These are phyloP conservation scores for Rhizopus stolonifer DNA, from an alignment of 371 early-diverging fungal species.

Conservation along the genomic window DNA sequence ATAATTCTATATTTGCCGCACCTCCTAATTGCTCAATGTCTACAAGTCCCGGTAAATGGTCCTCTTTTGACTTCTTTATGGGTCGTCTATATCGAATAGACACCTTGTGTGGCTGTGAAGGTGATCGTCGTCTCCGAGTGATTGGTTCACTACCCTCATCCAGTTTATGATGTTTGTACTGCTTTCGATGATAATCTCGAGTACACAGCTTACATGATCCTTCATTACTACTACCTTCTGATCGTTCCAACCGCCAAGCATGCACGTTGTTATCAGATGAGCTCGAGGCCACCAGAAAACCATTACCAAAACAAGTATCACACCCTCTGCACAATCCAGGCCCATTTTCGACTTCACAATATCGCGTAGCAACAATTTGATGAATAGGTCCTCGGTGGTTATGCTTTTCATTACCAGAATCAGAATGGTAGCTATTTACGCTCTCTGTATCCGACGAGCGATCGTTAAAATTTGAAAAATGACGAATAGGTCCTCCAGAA, in stretches of 20 bases:
- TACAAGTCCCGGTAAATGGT: conserved; percentile 9
- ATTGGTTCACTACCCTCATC: conserved; percentile 5
- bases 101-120: conserved; percentile 1
- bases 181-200: conserved; percentile 31
- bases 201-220: conserved; percentile 14
- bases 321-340: conserved; percentile 25
- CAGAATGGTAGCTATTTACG: neutral
- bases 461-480: conserved; percentile 14
- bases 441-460: neutral
- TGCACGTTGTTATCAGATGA: conserved; percentile 29
- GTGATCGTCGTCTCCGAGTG: conserved; percentile 1
- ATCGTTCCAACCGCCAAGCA: conserved; percentile 30
- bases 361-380: conserved; percentile 29
- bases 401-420: neutral
- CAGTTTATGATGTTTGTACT: conserved; percentile 23
- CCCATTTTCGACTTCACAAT: conserved; percentile 33
- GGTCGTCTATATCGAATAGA: neutral
- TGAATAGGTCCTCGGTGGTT: conserved; percentile 28
- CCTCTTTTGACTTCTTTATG: neutral
- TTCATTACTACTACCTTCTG: conserved; percentile 5
- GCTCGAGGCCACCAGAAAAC: conserved; percentile 36
- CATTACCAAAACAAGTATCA: conserved; percentile 37
- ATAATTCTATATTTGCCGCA: conserved; percentile 13
- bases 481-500: conserved; percentile 5
- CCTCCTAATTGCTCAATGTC: conserved; percentile 40